Evolutionary conservation across 305 asterid genomes (phyloP).

Genomic region (Coffea humblotiana): DNA sequence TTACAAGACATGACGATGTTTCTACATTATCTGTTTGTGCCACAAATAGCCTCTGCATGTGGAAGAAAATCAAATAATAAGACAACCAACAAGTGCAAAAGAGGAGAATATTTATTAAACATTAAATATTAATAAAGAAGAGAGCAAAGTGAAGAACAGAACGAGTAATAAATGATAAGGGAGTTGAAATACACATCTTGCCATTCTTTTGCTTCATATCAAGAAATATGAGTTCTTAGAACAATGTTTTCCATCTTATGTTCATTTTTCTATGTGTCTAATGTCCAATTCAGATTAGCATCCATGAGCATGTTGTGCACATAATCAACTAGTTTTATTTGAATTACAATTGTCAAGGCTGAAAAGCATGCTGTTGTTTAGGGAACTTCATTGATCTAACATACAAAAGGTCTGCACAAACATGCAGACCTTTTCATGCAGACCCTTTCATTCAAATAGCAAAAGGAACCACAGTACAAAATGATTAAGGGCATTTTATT

Average conservation of each 20-base stretch:
- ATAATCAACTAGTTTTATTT: neutral
- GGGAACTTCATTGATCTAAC: neutral
- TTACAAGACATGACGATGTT: constrained; percentile 77
- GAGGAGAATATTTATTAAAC: neutral
- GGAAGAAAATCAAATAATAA: constrained; percentile 31
- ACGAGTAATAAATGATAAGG: neutral
- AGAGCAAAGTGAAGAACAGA: neutral
- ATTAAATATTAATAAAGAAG: neutral
- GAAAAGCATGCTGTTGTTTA: neutral
- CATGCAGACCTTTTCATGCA: too few species aligned
- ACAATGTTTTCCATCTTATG: neutral
- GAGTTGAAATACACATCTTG: neutral
- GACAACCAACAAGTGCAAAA: neutral
- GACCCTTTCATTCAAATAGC: neutral
- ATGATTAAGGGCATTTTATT: neutral
- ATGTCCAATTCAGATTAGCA: constrained; percentile 3
- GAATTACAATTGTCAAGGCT: neutral
- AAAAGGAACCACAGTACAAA: neutral
- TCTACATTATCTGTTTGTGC: constrained; percentile 65
- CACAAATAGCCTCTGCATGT: constrained; percentile 74
- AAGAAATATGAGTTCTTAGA: neutral
- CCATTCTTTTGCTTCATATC: neutral
- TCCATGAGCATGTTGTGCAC: neutral
- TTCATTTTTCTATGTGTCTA: constrained; percentile 1
- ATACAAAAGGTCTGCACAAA: neutral